These are phyloP conservation scores for Chamaecrista fasciculata DNA, from an alignment of 306 rosid genomes.

Conservation along the genomic window DNA sequence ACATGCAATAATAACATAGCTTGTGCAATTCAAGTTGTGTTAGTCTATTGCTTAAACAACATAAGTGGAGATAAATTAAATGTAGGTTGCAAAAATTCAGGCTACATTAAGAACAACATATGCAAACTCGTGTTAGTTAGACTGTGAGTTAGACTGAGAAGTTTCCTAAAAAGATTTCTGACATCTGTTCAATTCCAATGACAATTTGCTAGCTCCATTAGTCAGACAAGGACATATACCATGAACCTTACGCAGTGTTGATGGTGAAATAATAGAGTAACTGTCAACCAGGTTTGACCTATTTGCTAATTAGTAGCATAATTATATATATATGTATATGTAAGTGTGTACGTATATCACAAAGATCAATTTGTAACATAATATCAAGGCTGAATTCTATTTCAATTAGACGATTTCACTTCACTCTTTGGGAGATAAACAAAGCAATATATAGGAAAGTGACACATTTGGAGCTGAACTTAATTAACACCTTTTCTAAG, in stretches of 20 bases:
- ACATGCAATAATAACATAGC: background rate
- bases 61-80: background rate
- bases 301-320: background rate
- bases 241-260: background rate
- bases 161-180: background rate
- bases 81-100: background rate
- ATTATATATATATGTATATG: too few relatives aligned
- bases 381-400: background rate
- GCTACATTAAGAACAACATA: background rate
- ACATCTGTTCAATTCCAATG: background rate
- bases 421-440: background rate
- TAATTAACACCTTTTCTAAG: background rate
- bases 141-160: background rate
- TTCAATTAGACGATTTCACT: constrained; percentile 5
- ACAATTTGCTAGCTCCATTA: constrained; percentile 4
- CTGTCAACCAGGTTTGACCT: background rate
- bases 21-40: constrained; percentile 1
- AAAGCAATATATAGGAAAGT: background rate
- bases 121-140: background rate
- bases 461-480: constrained; percentile 8
- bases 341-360: too few relatives aligned
- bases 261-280: background rate
- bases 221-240: background rate
- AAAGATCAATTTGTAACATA: constrained; percentile 7
- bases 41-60: background rate